Base-by-base conservation (phyloP, 2,329 filamentous ascomycete genomes). In the Fusarium nematophilum region DNA sequence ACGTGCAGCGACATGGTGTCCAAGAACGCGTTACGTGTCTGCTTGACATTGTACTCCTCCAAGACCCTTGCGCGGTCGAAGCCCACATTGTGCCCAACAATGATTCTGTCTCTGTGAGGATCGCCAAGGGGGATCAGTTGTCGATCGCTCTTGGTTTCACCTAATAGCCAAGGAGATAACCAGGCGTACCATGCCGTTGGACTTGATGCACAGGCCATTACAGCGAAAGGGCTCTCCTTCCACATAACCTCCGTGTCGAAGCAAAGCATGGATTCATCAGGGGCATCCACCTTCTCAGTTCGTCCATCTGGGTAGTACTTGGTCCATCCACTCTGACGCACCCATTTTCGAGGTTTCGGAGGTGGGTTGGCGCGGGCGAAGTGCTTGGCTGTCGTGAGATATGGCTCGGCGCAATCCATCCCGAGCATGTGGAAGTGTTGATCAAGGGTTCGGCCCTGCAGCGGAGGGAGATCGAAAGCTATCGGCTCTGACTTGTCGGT, bases 1-100 rank as follows among this genome's bases (percentile, higher is more conserved):
- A 97, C 94, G 73, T 99, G 95, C 15, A 99, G 80, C 2, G 94
- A 98, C 95, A 99, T 99, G 25, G 95, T 99, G 73, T 99, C 95
- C 45, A 99, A 77, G 72, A 97, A 99, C 36, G 86, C 90, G 66
- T 93, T 98, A 31, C 87, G 86, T 1, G 92, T 90, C 73, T 97
- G 94, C 49, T 86, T 81, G 33, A 98, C 76, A 68, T 89, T 84
- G 73, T 99, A 99, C 73, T 99, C 95, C 72, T 99, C 95, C 15
- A 88, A 76, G 49, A 97, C 86, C 29, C 96, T 85, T 13, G 94
- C 94, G 18, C 95, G 85, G 72, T 99, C 95, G 73, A 96, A 99
- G 15, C 95, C 95, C 54, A 99, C 87, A 65, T 99, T 99, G 76
- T 99, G 95, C 3, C 95, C 95, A 17, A 99, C 86, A 36, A 99